Conservation (phyloP, 2,329 filamentous ascomycete genomes). For the Fusarium sterilihyphosum region DNA sequence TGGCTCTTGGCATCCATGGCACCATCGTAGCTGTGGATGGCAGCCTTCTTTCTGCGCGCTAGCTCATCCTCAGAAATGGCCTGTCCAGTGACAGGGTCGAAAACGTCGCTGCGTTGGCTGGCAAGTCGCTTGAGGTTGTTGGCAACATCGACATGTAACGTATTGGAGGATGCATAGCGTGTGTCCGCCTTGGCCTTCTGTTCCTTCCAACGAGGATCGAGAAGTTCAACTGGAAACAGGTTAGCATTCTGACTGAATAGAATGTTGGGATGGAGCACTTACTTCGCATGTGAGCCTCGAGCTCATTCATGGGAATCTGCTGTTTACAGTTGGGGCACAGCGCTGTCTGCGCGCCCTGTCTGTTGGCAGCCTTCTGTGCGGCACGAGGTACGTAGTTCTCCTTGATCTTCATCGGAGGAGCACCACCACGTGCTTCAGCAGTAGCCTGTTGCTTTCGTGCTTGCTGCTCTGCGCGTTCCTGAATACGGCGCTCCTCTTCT, state of each 20-base stretch:
- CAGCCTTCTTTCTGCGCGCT: constrained; percentile 79
- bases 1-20: constrained; percentile 68
- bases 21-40: constrained; percentile 71
- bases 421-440: constrained; percentile 76
- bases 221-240: constrained; percentile 76
- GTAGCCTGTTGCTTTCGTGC: constrained; percentile 78
- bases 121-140: constrained; percentile 96
- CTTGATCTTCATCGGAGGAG: constrained; percentile 85
- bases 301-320: constrained; percentile 85
- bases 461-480: constrained; percentile 69
- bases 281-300: constrained; percentile 93
- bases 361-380: constrained; percentile 75
- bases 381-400: constrained; percentile 92
- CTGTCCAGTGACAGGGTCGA: constrained; percentile 77
- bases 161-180: constrained; percentile 84
- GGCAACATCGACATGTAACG: constrained; percentile 86
- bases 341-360: constrained; percentile 71
- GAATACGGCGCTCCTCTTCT: constrained; percentile 71
- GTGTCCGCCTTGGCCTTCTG: constrained; percentile 90
- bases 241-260: constrained; percentile 45
- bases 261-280: constrained; percentile 44
- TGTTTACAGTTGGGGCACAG: constrained; percentile 95
- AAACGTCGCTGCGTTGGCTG: constrained; percentile 87
- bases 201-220: constrained; percentile 96
- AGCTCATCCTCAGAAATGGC: constrained; percentile 77